These are phyloP conservation scores for Diaporthe sp. DNA, from an alignment of 2,329 filamentous ascomycete genomes.

Conservation along the genomic window DNA sequence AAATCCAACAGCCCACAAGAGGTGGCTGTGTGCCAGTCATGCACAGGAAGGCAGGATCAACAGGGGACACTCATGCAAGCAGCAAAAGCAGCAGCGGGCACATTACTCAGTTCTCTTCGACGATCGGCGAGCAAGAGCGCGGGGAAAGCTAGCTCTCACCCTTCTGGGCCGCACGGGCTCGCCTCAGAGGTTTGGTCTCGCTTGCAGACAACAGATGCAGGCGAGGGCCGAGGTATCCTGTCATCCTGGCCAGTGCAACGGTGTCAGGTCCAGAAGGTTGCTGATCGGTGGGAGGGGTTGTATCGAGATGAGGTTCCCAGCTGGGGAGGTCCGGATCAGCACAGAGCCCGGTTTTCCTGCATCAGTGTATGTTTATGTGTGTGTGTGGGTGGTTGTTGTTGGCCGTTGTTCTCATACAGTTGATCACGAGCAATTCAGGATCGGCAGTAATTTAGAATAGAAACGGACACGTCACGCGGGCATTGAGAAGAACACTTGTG, in stretches of 20 bases:
- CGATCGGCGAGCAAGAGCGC: constrained; percentile 11
- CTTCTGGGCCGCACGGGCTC: background rate
- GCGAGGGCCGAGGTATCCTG: background rate
- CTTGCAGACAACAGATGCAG: background rate
- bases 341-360: background rate
- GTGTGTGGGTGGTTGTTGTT: background rate
- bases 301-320: constrained; percentile 17
- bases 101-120: background rate
- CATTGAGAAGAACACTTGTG: background rate
- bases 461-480: constrained; percentile 6
- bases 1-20: background rate
- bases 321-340: constrained; percentile 14
- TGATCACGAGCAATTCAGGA: background rate
- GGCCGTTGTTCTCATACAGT: background rate
- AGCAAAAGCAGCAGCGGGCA: background rate
- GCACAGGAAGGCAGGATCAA: background rate
- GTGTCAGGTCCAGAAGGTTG: background rate
- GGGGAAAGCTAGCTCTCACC: background rate
- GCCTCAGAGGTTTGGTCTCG: background rate
- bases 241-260: background rate
- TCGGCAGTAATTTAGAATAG: background rate
- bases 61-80: background rate
- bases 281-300: background rate
- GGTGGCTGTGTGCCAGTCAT: background rate
- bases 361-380: background rate